phyloP scores from a whole-genome alignment of 805 yeast genomes.

The Candida yuanshanica region DNA sequence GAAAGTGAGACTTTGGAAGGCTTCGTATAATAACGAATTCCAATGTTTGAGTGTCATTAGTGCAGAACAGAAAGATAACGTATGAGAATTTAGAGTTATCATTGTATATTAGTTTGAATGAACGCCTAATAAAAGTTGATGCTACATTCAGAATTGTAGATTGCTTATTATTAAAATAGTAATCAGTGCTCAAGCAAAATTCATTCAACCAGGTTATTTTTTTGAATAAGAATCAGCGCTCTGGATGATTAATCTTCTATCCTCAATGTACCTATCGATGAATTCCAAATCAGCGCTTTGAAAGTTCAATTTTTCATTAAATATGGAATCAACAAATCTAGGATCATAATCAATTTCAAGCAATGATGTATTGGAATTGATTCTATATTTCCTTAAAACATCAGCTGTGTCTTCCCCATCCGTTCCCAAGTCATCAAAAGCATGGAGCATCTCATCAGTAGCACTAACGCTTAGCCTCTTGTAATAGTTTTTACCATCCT shows the following conservation, averaged over 20 bases:
- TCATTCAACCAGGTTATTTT: too few relatives aligned
- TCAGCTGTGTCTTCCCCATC: background rate
- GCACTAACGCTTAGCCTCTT: background rate
- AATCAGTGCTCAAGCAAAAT: too few relatives aligned
- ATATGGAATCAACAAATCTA: conserved; percentile 19
- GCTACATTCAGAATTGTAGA: too few relatives aligned
- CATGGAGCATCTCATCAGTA: background rate
- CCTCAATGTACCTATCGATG: conserved; percentile 16
- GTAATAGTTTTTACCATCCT: conserved; percentile 3
- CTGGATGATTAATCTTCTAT: conserved; percentile 15
- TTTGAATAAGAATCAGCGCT: background rate
- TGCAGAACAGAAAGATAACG: conserved; percentile 37
- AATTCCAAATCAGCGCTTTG: conserved; percentile 12
- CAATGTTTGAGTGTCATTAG: conserved; percentile 85
- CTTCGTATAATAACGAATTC: conserved; percentile 79
- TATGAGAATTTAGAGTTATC: background rate
- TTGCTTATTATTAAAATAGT: too few relatives aligned
- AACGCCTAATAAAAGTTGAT: background rate
- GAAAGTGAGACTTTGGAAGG: conserved; percentile 84
- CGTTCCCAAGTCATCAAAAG: background rate
- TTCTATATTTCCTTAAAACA: background rate
- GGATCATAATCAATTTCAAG: conserved; percentile 21
- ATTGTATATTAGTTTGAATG: background rate
- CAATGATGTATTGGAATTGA: conserved; percentile 9
- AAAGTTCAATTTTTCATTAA: conserved; percentile 8